These are phyloP conservation scores for Raddia distichophylla DNA, from an alignment of 176 grass and related monocot genomes.

Conservation along the genomic window DNA sequence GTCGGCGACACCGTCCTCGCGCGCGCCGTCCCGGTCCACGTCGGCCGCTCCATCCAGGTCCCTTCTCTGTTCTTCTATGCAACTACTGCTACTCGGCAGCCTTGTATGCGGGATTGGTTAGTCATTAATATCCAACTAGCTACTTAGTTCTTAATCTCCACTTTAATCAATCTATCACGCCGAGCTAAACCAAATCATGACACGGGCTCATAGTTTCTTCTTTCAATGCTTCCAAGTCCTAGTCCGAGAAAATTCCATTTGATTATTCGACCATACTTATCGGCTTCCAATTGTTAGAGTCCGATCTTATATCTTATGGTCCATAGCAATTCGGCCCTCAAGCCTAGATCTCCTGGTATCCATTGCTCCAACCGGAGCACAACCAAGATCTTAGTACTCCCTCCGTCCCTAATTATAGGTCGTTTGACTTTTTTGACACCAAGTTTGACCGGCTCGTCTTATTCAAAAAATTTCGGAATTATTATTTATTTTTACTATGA, in stretches of 20 bases:
- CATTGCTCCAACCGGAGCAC: too few species aligned
- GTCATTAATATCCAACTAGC: too few species aligned
- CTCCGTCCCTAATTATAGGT: too few species aligned
- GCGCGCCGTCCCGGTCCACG: constrained; percentile 63
- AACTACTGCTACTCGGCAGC: not conserved
- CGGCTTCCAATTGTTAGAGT: not conserved
- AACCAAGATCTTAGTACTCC: too few species aligned
- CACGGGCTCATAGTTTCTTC: not conserved
- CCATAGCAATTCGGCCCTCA: too few species aligned
- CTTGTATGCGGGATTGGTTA: too few species aligned
- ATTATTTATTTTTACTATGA: too few species aligned
- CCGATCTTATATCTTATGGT: too few species aligned
- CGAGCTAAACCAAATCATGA: not conserved
- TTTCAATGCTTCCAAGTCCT: not conserved
- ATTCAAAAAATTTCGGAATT: too few species aligned
- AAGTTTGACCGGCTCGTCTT: too few species aligned
- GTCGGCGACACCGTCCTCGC: constrained; percentile 75
- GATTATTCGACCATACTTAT: not conserved
- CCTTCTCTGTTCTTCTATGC: not conserved
- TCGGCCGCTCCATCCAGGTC: constrained; percentile 77
- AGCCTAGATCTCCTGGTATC: too few species aligned
- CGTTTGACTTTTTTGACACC: too few species aligned
- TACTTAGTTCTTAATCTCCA: not conserved
- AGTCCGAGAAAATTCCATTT: not conserved
- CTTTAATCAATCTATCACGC: not conserved